Percentiles rank a stretch among this genome's conserved stretches.
Conservation (phyloP, 371 early-diverging fungal genomes). For the Rhizopus arrhizus region DNA sequence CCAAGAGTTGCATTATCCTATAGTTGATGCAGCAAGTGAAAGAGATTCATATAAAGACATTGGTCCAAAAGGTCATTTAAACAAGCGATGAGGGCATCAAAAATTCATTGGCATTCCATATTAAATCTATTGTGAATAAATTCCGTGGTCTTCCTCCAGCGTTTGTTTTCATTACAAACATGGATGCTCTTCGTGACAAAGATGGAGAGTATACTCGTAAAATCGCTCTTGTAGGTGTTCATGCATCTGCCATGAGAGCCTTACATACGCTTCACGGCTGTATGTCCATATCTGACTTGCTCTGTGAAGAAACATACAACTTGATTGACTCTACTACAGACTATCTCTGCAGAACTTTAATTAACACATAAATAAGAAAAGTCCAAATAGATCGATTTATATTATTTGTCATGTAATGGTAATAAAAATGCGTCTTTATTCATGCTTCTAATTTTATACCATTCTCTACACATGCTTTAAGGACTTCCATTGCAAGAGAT, state of each 20-base stretch:
- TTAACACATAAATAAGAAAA: background rate
- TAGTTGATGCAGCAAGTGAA: constrained; percentile 4
- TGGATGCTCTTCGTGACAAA: constrained; percentile 34
- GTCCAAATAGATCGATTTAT: too few relatives aligned
- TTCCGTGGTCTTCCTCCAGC: constrained; percentile 25
- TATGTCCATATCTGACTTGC: constrained; percentile 10
- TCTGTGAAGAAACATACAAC: constrained; percentile 3
- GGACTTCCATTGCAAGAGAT: constrained; percentile 57
- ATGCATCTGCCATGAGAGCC: constrained; percentile 16
- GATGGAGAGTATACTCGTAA: constrained; percentile 27
- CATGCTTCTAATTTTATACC: constrained; percentile 46
- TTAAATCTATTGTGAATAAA: constrained; percentile 18
- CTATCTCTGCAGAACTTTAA: constrained; percentile 8
- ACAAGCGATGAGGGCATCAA: constrained; percentile 1
- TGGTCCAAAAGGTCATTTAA: constrained; percentile 15
- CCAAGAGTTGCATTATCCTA: constrained; percentile 26
- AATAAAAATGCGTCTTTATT: constrained; percentile 14
- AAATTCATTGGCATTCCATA: constrained; percentile 13
- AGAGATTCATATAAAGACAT: constrained; percentile 15
- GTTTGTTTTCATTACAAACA: constrained; percentile 22
- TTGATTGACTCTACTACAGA: constrained; percentile 6
- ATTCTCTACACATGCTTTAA: constrained; percentile 56
- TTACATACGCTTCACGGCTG: constrained; percentile 25
- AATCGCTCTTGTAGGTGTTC: constrained; percentile 25
- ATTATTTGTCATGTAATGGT: background rate